phyloP scores from a whole-genome alignment of 1,139 yeast genomes.

The Magnusiomyces magnusii region DNA sequence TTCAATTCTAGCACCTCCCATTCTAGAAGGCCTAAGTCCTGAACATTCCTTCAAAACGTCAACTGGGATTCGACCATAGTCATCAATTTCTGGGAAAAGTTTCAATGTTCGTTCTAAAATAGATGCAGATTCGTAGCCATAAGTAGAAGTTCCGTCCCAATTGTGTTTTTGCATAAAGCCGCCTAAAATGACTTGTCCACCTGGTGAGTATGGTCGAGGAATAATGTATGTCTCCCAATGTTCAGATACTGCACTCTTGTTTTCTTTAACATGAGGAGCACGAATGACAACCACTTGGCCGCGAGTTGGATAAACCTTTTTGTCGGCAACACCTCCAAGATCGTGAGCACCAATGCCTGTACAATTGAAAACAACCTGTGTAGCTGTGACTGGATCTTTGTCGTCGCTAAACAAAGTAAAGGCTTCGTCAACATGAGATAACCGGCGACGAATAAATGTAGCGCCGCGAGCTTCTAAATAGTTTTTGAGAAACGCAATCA shows the following conservation, averaged over 20 bases:
- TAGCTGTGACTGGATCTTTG: conserved; percentile 15
- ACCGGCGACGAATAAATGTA: conserved; percentile 37
- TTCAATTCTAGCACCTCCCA: conserved; percentile 62
- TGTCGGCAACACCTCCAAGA: conserved; percentile 52
- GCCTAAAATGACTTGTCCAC: conserved; percentile 53
- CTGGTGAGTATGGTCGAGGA: conserved; percentile 57
- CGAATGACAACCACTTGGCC: conserved; percentile 62
- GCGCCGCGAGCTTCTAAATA: conserved; percentile 45
- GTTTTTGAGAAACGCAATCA: conserved; percentile 40
- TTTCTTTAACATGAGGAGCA: conserved; percentile 36
- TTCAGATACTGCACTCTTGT: conserved; percentile 21
- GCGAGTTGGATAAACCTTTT: conserved; percentile 50
- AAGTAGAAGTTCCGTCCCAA: conserved; percentile 49
- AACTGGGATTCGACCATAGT: conserved; percentile 30
- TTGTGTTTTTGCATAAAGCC: conserved; percentile 56
- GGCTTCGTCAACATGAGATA: conserved; percentile 52
- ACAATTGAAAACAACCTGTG: conserved; percentile 55
- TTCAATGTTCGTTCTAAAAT: conserved; percentile 50
- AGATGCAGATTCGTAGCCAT: conserved; percentile 46
- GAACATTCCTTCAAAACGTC: conserved; percentile 50
- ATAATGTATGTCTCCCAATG: conserved; percentile 41
- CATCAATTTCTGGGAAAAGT: conserved; percentile 44
- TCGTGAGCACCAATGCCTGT: conserved; percentile 56
- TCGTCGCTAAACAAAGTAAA: conserved; percentile 26
- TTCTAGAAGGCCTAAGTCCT: conserved; percentile 63